Evolutionary conservation across 352 stramenopile species (phyloP), one percentile per base, ranked within the genome.

Genomic region (Thalassiosira gravida): DNA sequence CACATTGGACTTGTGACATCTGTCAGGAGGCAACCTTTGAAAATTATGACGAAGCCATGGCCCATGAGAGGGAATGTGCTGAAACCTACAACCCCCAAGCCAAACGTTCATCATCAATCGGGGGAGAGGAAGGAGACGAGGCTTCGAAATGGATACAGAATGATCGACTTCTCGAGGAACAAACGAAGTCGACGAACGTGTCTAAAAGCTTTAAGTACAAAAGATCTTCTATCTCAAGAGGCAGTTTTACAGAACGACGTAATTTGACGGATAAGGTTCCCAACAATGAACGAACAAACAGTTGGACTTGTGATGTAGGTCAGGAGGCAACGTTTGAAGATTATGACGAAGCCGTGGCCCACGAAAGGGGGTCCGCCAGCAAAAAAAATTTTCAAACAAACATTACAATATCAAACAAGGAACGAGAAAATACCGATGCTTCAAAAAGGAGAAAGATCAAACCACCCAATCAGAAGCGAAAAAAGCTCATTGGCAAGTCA

Each of bases 241-340:
- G 20, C 1, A 61, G 25, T 29, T 18, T 18, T 61, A 14, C 9
- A 1, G 52, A 61, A 30, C 25, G 25, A 24, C 3, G 9, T 44
- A 16, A 13, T 9, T 42, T 44, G 16, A n/a, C n/a, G n/a, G n/a
- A n/a, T n/a, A n/a, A n/a, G n/a, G n/a, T n/a, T n/a, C n/a, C n/a
- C n/a, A n/a, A 25, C 3, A 25, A 25, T 30, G 47, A 37, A 58
- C 2, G n/a, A 37, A 9, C 11, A 9, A 25, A 58, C 1, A 55
- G 13, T 22, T 70, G 62, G 63, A 61, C 47, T 32, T 71, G 63
- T 62, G 63, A 71, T 52, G 37, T 62, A 53, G 61, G 63, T 29
- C 42, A 62, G 46, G 11, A 47, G 46, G 47, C 63, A 2, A 71
- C 47, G 16, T 71, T 71, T 53, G 63, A 62, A 47, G 63, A 71